Conservation (phyloP, 176 grass and related monocot species). For the Chrysopogon serrulatus region DNA sequence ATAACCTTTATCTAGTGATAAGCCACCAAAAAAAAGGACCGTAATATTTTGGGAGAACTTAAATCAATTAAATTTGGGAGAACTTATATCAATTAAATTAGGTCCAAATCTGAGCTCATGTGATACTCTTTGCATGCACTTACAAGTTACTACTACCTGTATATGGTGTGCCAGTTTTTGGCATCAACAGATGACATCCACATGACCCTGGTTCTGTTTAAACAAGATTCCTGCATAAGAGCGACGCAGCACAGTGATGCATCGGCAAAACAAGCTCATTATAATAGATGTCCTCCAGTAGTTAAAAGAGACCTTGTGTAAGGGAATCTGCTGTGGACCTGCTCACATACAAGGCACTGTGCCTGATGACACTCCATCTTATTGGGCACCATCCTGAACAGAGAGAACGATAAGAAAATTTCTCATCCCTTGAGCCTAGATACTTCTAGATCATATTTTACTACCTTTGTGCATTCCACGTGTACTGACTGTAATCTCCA, state of each 20-base stretch:
- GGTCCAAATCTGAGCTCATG: not conserved
- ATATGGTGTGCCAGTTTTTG: not conserved
- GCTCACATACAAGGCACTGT: not conserved
- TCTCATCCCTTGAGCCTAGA: not conserved
- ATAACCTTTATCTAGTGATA: not conserved
- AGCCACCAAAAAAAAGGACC: not conserved
- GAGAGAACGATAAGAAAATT: constrained; percentile 5
- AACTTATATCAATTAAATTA: not conserved
- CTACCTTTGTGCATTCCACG: constrained; percentile 7
- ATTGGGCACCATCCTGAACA: constrained; percentile 8
- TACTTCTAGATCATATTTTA: not conserved
- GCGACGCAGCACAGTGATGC: constrained; percentile 9
- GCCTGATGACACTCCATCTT: not conserved
- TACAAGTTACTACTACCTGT: not conserved
- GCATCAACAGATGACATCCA: constrained; percentile 4
- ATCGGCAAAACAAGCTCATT: constrained; percentile 7
- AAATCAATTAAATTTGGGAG: not conserved
- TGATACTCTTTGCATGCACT: not conserved
- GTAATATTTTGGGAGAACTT: not conserved
- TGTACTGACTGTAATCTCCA: not conserved
- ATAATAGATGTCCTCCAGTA: not conserved
- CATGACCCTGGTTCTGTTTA: not conserved
- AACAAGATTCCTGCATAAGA: not conserved
- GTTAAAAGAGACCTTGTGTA: not conserved
- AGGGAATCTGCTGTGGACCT: not conserved